These are phyloP conservation scores for Eucalyptus marginata DNA, from an alignment of 345 rosid species.

Conservation along the genomic window DNA sequence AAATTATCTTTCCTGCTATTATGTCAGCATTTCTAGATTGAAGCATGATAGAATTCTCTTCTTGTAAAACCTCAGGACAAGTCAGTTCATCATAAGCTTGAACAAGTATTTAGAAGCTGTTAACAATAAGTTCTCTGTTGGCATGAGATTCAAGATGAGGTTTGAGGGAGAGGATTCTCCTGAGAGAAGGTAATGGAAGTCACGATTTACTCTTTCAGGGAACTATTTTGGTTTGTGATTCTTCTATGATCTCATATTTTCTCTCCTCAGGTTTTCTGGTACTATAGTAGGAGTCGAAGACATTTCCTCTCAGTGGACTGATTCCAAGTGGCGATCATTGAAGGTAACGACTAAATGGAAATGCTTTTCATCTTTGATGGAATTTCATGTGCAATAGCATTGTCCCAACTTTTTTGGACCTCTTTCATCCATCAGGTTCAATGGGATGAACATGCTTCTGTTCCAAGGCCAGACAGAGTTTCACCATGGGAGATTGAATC, in stretches of 20 bases:
- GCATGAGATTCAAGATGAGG: conserved; percentile 85
- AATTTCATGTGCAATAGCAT: neutral
- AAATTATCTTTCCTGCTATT: neutral
- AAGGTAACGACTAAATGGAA: conserved; percentile 19
- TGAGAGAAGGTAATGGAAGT: conserved; percentile 53
- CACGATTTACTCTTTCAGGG: neutral
- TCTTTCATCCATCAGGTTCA: conserved; percentile 39
- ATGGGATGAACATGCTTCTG: conserved; percentile 90
- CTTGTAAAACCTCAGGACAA: conserved; percentile 35
- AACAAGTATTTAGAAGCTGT: conserved; percentile 67
- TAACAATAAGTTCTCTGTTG: conserved; percentile 47
- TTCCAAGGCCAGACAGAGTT: conserved; percentile 73
- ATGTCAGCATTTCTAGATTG: neutral
- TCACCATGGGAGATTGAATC: conserved; percentile 98
- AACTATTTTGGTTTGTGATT: neutral
- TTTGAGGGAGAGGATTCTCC: conserved; percentile 92
- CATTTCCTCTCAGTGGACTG: conserved; percentile 67
- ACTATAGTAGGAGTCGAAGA: conserved; percentile 80
- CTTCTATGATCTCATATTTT: neutral
- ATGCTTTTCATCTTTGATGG: neutral
- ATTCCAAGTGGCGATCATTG: conserved; percentile 76
- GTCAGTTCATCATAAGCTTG: conserved; percentile 73
- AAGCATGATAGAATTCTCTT: neutral
- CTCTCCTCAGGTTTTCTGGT: conserved; percentile 58
- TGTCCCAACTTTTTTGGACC: neutral